phyloP scores from a whole-genome alignment of 1,139 yeast genomes.

The Sugiyamaella xylanicola region DNA sequence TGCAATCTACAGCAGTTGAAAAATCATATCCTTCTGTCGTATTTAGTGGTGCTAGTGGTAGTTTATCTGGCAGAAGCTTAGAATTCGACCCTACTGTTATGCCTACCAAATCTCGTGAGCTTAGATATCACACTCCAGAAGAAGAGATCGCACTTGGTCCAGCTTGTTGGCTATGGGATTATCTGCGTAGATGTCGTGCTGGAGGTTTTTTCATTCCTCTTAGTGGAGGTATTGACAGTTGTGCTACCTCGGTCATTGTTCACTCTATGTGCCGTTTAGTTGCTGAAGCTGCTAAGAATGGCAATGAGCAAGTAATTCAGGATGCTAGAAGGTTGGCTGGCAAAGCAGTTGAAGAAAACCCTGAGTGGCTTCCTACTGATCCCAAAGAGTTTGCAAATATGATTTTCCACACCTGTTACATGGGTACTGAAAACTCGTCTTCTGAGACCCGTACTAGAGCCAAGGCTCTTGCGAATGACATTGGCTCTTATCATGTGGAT shows the following conservation, averaged over 20 bases:
- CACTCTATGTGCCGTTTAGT: conserved; percentile 92
- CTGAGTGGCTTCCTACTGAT: conserved; percentile 64
- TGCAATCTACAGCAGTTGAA: conserved; percentile 57
- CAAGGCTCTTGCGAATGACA: conserved; percentile 66
- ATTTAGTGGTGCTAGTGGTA: conserved; percentile 30
- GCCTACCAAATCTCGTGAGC: conserved; percentile 57
- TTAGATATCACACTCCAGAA: conserved; percentile 76
- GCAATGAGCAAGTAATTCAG: conserved; percentile 68
- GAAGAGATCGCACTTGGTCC: conserved; percentile 98
- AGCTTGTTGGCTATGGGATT: conserved; percentile 99
- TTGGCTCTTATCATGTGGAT: conserved; percentile 90
- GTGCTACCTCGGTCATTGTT: conserved; percentile 95
- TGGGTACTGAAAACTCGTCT: conserved; percentile 96
- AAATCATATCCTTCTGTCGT: conserved; percentile 62
- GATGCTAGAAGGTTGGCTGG: conserved; percentile 72
- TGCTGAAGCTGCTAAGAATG: conserved; percentile 61
- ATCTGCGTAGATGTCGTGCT: conserved; percentile 81
- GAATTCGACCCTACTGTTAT: conserved; percentile 62
- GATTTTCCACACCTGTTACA: conserved; percentile 85
- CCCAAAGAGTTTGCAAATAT: conserved; percentile 75
- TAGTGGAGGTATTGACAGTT: conserved; percentile 96
- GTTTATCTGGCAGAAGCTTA: conserved; percentile 32
- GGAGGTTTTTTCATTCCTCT: conserved; percentile 92
- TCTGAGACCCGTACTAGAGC: conserved; percentile 83
- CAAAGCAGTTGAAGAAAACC: conserved; percentile 45